Evolutionary conservation across 768 basidiomycete genomes (phyloP).

Genomic region (Favolaschia claudopus): DNA sequence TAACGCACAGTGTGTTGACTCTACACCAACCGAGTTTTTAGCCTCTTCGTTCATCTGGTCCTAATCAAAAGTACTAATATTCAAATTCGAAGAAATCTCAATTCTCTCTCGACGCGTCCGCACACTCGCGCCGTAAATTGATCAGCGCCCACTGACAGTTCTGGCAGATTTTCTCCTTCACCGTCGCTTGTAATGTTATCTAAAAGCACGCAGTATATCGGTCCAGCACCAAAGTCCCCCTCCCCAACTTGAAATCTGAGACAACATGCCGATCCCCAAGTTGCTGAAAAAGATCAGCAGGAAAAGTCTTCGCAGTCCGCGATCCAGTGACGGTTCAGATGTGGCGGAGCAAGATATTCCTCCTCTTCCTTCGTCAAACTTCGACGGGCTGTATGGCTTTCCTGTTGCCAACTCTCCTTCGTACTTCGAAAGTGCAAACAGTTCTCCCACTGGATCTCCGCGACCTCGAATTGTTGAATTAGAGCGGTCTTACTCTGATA

Average conservation of each 20-base stretch:
- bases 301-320: conserved; percentile 17
- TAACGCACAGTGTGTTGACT: background rate
- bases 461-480: conserved; percentile 3
- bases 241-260: background rate
- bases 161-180: conserved; percentile 13
- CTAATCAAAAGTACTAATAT: background rate
- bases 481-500: conserved; percentile 8
- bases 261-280: conserved; percentile 17
- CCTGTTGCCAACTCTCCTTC: background rate
- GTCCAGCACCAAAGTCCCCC: no score
- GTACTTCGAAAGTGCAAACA: conserved; percentile 7
- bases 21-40: background rate
- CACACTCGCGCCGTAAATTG: conserved; percentile 3
- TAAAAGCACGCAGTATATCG: background rate
- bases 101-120: no score
- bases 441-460: conserved; percentile 16
- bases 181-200: background rate
- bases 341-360: conserved; percentile 10
- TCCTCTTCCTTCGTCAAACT: conserved; percentile 7
- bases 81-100: no score
- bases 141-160: conserved; percentile 23
- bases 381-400: conserved; percentile 13
- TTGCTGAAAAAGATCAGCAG: conserved; percentile 21
- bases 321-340: conserved; percentile 13
- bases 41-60: background rate